Percentiles rank a stretch among this genome's conserved stretches.
These are phyloP conservation scores for Ogataea nonfermentans DNA, from an alignment of 805 yeast genomes.

Conservation along the genomic window DNA sequence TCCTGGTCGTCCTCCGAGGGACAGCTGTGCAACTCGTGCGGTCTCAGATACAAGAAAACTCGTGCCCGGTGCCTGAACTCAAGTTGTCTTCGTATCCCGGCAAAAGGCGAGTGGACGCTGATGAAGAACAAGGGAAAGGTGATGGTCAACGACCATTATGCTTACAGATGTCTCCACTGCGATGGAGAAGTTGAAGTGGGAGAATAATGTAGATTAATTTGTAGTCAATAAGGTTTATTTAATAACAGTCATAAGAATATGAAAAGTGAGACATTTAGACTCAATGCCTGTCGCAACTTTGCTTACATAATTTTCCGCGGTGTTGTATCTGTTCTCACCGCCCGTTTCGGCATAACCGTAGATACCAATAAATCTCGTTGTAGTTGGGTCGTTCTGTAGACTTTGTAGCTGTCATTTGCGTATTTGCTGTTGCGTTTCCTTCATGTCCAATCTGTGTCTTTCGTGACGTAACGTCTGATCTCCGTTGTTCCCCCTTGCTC, in stretches of 20 bases:
- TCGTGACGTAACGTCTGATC: no score
- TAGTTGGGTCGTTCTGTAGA: no score
- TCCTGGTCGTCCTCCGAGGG: constrained; percentile 90
- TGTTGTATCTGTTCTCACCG: constrained; percentile 3
- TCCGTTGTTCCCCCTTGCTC: neutral
- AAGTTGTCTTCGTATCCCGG: constrained; percentile 83
- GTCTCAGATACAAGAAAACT: constrained; percentile 90
- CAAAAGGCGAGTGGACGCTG: constrained; percentile 91
- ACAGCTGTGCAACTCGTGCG: constrained; percentile 96
- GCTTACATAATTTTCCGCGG: constrained; percentile 10
- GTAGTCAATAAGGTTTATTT: constrained; percentile 1
- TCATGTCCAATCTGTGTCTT: no score
- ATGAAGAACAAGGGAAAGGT: constrained; percentile 71
- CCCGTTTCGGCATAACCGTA: neutral
- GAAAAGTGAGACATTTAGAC: no score
- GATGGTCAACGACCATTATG: constrained; percentile 25
- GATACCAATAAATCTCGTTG: no score
- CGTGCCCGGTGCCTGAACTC: constrained; percentile 82
- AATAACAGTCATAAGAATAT: no score
- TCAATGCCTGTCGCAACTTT: neutral
- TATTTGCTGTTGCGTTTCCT: no score
- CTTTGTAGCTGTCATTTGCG: no score
- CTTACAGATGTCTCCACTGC: constrained; percentile 57
- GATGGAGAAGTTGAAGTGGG: constrained; percentile 53
- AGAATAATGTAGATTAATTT: constrained; percentile 14